These are phyloP conservation scores for Elongisporangium undulatum DNA, from an alignment of 352 stramenopile species.

Conservation along the genomic window DNA sequence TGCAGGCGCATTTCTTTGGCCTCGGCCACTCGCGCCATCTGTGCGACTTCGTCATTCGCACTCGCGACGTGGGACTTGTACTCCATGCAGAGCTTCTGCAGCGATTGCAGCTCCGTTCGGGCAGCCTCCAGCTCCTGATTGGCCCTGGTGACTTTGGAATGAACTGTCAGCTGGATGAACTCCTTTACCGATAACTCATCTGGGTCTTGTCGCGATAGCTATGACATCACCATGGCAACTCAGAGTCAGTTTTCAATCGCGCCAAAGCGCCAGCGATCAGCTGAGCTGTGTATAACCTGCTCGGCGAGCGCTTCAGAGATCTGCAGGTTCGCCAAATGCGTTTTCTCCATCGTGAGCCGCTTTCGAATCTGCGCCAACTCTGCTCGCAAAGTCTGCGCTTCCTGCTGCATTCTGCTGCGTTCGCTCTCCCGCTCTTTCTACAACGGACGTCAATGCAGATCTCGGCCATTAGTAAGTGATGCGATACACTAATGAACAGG, in stretches of 20 bases:
- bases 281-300: slow-evolving; percentile 23
- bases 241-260: not conserved
- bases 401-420: not conserved
- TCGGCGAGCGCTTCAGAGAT: slow-evolving; percentile 63
- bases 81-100: slow-evolving; percentile 15
- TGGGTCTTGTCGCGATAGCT: slow-evolving; percentile 46
- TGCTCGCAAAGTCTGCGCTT: not conserved
- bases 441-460: not conserved
- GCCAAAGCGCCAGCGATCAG: not conserved
- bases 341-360: slow-evolving; percentile 60
- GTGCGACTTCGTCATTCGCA: slow-evolving; percentile 25
- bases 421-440: not conserved
- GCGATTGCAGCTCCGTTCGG: slow-evolving; percentile 30
- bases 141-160: slow-evolving; percentile 32
- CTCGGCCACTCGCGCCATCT: slow-evolving; percentile 23
- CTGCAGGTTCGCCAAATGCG: slow-evolving; percentile 48
- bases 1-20: slow-evolving; percentile 30
- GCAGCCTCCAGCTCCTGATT: slow-evolving; percentile 30
- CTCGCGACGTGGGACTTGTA: slow-evolving; percentile 27
- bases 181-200: slow-evolving; percentile 56
- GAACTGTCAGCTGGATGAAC: slow-evolving; percentile 51
- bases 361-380: slow-evolving; percentile 21
- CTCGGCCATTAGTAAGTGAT: not conserved
- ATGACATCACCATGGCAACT: slow-evolving; percentile 1
- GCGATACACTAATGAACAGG: not conserved